These are phyloP conservation scores for Thymus mandschuricus DNA, from an alignment of 257 asterid genomes.

Conservation along the genomic window DNA sequence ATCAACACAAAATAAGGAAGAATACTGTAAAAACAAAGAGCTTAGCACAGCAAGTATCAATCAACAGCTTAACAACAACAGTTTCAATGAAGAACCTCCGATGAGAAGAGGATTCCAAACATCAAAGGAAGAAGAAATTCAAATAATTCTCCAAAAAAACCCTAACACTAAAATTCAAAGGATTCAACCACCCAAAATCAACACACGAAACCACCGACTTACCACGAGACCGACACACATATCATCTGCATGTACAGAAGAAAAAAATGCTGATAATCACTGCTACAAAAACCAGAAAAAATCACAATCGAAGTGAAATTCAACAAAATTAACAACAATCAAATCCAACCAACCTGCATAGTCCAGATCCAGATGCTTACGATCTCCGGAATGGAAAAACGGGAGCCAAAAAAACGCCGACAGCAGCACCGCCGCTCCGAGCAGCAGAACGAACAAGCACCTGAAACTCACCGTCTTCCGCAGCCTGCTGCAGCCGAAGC, in stretches of 20 bases:
- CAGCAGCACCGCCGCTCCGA: slow-evolving; percentile 65
- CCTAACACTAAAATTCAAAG: slow-evolving; percentile 12
- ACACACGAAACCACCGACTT: slow-evolving; percentile 12
- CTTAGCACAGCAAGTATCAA: no score
- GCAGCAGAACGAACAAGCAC: slow-evolving; percentile 62
- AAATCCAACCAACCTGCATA: slow-evolving; percentile 40
- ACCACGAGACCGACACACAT: slow-evolving; percentile 29
- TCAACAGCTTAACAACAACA: slow-evolving; percentile 6
- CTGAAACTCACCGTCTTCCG: slow-evolving; percentile 50
- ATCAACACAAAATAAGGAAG: background rate
- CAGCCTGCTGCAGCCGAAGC: slow-evolving; percentile 46
- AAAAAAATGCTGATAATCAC: slow-evolving; percentile 28
- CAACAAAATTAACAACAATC: background rate
- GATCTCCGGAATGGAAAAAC: slow-evolving; percentile 55
- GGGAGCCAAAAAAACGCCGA: slow-evolving; percentile 81
- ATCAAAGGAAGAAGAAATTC: slow-evolving; percentile 3
- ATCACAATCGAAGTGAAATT: background rate
- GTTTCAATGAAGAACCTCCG: slow-evolving; percentile 1
- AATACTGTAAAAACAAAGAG: background rate
- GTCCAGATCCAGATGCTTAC: slow-evolving; percentile 74
- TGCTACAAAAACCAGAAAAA: slow-evolving; percentile 5
- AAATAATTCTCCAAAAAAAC: background rate
- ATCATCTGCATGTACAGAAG: slow-evolving; percentile 35
- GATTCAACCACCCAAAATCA: background rate
- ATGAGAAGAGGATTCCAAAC: slow-evolving; percentile 2